Conservation (phyloP, 148 eudicot genomes). For the Persicaria tinctoria region DNA sequence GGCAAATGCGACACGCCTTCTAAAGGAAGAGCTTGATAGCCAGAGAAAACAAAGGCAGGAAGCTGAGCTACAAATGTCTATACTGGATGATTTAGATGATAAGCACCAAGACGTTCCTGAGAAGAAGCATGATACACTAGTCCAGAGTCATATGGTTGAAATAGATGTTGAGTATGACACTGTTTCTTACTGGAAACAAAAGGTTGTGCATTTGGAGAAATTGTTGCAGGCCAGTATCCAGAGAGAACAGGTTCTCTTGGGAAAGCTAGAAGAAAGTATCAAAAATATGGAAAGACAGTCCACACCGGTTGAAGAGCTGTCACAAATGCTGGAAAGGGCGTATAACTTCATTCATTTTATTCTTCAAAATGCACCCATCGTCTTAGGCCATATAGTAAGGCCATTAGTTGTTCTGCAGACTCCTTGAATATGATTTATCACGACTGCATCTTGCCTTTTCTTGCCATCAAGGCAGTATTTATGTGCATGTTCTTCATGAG, state of each 20-base stretch:
- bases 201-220: slow-evolving; percentile 43
- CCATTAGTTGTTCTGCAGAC: neutral
- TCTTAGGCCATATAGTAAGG: slow-evolving; percentile 82
- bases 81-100: slow-evolving; percentile 50
- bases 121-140: slow-evolving; percentile 36
- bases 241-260: slow-evolving; percentile 55
- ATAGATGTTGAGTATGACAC: slow-evolving; percentile 71
- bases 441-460: neutral
- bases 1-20: slow-evolving; percentile 66
- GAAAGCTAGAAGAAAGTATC: slow-evolving; percentile 62
- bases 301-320: slow-evolving; percentile 78
- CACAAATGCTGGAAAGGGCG: slow-evolving; percentile 74
- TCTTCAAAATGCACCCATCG: slow-evolving; percentile 91
- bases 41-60: slow-evolving; percentile 66
- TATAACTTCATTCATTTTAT: slow-evolving; percentile 85
- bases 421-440: neutral
- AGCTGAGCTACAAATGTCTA: slow-evolving; percentile 56
- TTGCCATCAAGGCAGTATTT: neutral
- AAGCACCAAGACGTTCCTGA: slow-evolving; percentile 41
- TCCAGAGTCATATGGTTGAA: slow-evolving; percentile 35
- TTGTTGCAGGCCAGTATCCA: slow-evolving; percentile 59
- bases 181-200: slow-evolving; percentile 67
- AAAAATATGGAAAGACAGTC: slow-evolving; percentile 68
- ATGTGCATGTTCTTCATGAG: neutral
- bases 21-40: slow-evolving; percentile 64